Evolutionary conservation across 768 basidiomycete genomes (phyloP).

Genomic region (Butyriboletus loyo): DNA sequence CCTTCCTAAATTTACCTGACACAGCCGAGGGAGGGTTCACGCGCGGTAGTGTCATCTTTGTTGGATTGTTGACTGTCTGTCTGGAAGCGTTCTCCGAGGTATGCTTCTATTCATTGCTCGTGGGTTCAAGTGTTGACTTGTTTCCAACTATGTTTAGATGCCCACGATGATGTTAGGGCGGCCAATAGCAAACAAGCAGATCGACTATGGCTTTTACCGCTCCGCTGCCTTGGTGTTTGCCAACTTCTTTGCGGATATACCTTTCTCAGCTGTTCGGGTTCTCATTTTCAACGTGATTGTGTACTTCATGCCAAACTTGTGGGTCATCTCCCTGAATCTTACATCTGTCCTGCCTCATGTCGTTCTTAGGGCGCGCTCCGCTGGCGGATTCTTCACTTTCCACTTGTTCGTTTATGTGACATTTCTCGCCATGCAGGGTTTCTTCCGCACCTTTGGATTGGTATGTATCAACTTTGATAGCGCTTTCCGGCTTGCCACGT

Average conservation of each 20-base stretch:
- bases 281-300: constrained; percentile 62
- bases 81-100: constrained; percentile 74
- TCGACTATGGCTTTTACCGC: constrained; percentile 61
- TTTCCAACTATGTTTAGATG: constrained; percentile 39
- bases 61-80: constrained; percentile 61
- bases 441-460: constrained; percentile 75
- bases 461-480: constrained; percentile 53
- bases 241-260: constrained; percentile 66
- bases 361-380: constrained; percentile 29
- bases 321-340: constrained; percentile 25
- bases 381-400: constrained; percentile 51
- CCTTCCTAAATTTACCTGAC: constrained; percentile 69
- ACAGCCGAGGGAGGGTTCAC: constrained; percentile 85
- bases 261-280: constrained; percentile 59
- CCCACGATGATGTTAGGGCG: constrained; percentile 78
- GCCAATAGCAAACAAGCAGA: constrained; percentile 70
- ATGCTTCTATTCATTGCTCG: constrained; percentile 17
- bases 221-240: constrained; percentile 63
- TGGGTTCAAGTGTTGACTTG: background rate
- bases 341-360: constrained; percentile 19
- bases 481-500: constrained; percentile 52
- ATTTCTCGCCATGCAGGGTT: constrained; percentile 75
- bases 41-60: constrained; percentile 78
- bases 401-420: constrained; percentile 63
- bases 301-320: constrained; percentile 64